Conservation (phyloP, 345 rosid species). For the Leavenworthia alabamica region DNA sequence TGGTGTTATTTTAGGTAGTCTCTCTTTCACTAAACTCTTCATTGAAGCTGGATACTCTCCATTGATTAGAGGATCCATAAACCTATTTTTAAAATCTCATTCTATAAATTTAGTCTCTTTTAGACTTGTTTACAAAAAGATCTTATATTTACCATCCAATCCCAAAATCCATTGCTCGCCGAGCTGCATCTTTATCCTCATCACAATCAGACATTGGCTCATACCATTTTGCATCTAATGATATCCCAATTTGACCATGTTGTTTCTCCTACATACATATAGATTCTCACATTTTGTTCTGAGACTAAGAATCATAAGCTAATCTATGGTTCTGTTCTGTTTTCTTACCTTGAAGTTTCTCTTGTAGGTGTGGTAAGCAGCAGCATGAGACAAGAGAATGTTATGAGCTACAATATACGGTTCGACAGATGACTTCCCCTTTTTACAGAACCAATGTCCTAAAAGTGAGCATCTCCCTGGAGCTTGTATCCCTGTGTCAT, state of each 20-base stretch:
- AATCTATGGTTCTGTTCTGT: background rate
- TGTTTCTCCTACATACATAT: constrained; percentile 46
- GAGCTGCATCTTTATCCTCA: constrained; percentile 79
- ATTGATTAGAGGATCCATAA: constrained; percentile 73
- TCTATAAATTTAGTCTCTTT: background rate
- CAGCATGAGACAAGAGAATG: constrained; percentile 76
- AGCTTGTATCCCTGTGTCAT: constrained; percentile 87
- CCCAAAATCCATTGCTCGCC: constrained; percentile 71
- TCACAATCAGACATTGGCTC: constrained; percentile 59
- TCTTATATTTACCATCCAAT: constrained; percentile 60
- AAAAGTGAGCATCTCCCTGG: constrained; percentile 92
- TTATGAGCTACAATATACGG: constrained; percentile 85
- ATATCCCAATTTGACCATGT: constrained; percentile 65
- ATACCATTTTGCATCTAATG: constrained; percentile 81
- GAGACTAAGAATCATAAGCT: background rate
- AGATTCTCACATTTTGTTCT: background rate
- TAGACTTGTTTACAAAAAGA: background rate
- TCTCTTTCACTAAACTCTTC: constrained; percentile 56
- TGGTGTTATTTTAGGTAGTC: constrained; percentile 60
- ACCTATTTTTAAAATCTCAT: constrained; percentile 46
- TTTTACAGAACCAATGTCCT: constrained; percentile 59
- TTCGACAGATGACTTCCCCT: constrained; percentile 66
- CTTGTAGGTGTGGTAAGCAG: constrained; percentile 60
- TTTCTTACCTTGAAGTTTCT: constrained; percentile 55
- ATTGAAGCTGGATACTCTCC: constrained; percentile 80